phyloP scores from a whole-genome alignment of 2,329 filamentous ascomycete species.

The Calonectria crousiana region DNA sequence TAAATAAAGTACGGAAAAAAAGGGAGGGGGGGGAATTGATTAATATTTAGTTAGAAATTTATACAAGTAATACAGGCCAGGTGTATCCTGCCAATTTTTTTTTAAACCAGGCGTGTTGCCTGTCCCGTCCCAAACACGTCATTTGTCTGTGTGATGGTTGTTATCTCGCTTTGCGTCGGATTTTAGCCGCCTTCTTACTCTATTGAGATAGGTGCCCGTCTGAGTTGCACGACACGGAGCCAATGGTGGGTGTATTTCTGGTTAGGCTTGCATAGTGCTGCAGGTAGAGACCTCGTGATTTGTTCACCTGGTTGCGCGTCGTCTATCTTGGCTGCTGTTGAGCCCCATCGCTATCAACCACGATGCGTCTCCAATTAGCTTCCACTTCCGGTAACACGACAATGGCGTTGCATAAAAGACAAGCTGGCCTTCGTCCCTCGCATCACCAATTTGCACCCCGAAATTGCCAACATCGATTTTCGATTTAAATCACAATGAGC shows the following conservation, averaged over 20 bases:
- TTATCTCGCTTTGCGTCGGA: slow-evolving; percentile 17
- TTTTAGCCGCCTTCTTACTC: background rate
- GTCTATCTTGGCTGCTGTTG: background rate
- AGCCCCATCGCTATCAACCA: background rate
- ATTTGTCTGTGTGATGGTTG: background rate
- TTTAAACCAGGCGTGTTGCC: background rate
- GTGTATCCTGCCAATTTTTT: background rate
- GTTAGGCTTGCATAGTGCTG: background rate
- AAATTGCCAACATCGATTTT: background rate
- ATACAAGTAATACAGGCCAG: background rate
- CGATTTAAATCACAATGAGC: background rate
- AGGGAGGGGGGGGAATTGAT: background rate
- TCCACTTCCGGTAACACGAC: background rate
- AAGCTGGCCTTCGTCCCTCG: background rate
- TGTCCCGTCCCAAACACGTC: background rate
- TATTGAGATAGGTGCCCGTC: background rate
- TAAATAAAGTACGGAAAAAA: slow-evolving; percentile 36
- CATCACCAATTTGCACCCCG: background rate
- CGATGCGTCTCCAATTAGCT: slow-evolving; percentile 11
- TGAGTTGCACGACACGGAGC: background rate
- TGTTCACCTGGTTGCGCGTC: background rate
- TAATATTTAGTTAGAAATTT: background rate
- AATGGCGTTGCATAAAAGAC: background rate
- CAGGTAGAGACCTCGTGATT: background rate
- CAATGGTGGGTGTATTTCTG: background rate